Conservation (phyloP, 352 stramenopile genomes). For the Phytophthora tubulina region DNA sequence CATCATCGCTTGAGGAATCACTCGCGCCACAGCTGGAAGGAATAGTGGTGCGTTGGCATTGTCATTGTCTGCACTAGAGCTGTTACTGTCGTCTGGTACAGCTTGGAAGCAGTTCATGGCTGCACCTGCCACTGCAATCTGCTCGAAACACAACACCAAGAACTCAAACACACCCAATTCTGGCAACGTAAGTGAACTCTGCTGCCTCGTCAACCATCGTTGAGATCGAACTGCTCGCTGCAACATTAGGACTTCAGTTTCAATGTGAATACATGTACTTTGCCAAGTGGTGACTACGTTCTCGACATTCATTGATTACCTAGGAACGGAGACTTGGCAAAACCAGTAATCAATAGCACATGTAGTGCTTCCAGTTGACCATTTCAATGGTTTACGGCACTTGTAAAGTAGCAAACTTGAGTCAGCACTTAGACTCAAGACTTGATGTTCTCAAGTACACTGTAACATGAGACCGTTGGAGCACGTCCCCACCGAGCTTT, state of each 20-base stretch:
- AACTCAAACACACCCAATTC: constrained; percentile 41
- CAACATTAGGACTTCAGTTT: constrained; percentile 1
- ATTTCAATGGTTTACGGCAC: neutral
- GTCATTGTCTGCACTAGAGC: neutral
- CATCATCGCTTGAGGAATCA: constrained; percentile 30
- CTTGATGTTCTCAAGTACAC: no score
- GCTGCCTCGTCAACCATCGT: constrained; percentile 31
- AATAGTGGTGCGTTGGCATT: constrained; percentile 20
- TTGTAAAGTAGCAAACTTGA: neutral
- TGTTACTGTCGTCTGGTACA: neutral
- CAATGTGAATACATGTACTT: neutral
- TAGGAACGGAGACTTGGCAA: neutral
- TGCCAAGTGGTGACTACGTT: no score
- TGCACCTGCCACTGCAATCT: constrained; percentile 37
- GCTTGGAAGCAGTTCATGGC: constrained; percentile 42
- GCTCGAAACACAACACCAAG: constrained; percentile 41
- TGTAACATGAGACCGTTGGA: no score
- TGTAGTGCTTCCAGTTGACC: neutral
- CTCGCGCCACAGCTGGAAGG: constrained; percentile 10
- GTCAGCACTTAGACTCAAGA: no score
- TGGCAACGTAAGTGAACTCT: constrained; percentile 22
- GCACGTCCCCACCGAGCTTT: neutral
- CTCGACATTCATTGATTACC: constrained; percentile 12
- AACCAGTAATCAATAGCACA: neutral
- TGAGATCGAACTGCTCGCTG: constrained; percentile 18